These are phyloP conservation scores for Cytospora leucostoma DNA, from an alignment of 2,329 filamentous ascomycete species.

Conservation along the genomic window DNA sequence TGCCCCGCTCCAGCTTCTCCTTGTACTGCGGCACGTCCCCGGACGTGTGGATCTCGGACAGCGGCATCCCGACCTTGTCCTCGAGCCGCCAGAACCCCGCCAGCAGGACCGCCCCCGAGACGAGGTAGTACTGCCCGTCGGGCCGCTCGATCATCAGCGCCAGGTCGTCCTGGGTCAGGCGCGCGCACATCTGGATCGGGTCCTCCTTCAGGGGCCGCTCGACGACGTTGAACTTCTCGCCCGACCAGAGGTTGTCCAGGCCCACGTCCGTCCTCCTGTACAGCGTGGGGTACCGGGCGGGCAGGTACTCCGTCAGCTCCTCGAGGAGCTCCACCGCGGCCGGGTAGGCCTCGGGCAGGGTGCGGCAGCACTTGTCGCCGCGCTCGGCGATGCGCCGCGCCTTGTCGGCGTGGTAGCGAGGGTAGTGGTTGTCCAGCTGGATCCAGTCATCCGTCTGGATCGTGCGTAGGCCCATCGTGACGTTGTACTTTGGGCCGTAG, in stretches of 20 bases:
- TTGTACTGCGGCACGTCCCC: constrained; percentile 74
- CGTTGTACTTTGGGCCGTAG: constrained; percentile 73
- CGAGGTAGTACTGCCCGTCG: constrained; percentile 79
- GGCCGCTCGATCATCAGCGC: constrained; percentile 78
- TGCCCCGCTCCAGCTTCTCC: constrained; percentile 72
- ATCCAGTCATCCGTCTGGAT: constrained; percentile 77
- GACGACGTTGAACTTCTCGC: constrained; percentile 70
- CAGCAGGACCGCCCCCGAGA: constrained; percentile 74
- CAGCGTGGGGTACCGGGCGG: constrained; percentile 72
- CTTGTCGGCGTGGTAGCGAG: constrained; percentile 73
- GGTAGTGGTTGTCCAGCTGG: constrained; percentile 79
- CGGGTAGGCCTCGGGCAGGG: constrained; percentile 68
- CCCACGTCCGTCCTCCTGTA: constrained; percentile 65
- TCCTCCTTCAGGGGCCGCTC: constrained; percentile 69
- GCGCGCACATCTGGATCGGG: constrained; percentile 73
- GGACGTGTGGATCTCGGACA: constrained; percentile 77
- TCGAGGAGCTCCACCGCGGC: constrained; percentile 76
- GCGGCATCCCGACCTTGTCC: constrained; percentile 78
- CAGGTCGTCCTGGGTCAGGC: constrained; percentile 78
- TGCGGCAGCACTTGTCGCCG: constrained; percentile 66
- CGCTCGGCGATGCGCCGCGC: constrained; percentile 66
- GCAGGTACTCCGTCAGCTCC: constrained; percentile 71
- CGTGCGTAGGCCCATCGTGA: constrained; percentile 75
- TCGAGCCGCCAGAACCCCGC: constrained; percentile 81
- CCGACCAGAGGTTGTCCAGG: constrained; percentile 70